Conservation (phyloP, 2,329 filamentous ascomycete species). For the Microcyclospora tardicrescens region DNA sequence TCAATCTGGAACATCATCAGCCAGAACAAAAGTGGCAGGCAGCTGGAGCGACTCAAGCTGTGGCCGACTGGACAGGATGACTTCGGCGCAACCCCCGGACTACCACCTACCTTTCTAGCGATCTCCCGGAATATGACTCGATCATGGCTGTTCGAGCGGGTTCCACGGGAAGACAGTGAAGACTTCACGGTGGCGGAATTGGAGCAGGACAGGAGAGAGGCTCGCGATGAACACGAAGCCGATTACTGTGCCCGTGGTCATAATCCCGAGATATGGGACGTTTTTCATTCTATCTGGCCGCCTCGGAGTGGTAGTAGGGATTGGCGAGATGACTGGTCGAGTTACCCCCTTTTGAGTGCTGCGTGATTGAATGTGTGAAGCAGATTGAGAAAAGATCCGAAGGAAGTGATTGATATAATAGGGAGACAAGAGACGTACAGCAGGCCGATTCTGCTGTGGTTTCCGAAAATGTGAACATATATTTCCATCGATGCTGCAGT, state of each 20-base stretch:
- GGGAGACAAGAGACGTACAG: no score
- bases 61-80: not conserved
- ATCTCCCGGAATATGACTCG: not conserved
- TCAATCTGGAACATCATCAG: slow-evolving; percentile 1
- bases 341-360: not conserved
- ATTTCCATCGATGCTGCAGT: no score
- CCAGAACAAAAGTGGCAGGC: not conserved
- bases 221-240: no score
- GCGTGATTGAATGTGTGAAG: no score
- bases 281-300: slow-evolving; percentile 1
- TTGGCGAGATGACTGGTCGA: slow-evolving; percentile 1
- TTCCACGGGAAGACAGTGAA: no score
- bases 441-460: no score
- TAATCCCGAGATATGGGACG: not conserved
- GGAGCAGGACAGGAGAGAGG: no score
- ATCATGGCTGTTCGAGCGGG: not conserved
- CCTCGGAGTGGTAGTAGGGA: not conserved
- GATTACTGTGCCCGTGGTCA: not conserved
- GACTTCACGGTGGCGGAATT: no score
- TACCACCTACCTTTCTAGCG: not conserved
- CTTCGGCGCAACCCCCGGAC: not conserved
- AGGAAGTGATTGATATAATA: no score
- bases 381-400: no score
- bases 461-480: no score
- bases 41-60: slow-evolving; percentile 1